These are phyloP conservation scores for Scutellaria minor DNA, from an alignment of 257 asterid species.

Conservation along the genomic window DNA sequence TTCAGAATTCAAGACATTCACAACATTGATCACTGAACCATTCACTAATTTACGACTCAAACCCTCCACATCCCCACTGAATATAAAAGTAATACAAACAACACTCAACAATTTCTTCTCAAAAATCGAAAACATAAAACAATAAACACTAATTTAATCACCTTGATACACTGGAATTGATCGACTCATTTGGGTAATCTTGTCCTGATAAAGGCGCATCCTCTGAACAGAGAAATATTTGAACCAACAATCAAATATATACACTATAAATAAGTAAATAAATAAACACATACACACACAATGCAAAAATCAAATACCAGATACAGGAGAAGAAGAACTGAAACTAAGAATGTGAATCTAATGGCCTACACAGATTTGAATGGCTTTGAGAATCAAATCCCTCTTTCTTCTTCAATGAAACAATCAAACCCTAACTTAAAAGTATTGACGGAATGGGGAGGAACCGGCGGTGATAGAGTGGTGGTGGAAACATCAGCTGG, in stretches of 20 bases:
- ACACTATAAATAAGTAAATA: neutral
- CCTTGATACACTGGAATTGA: slow-evolving; percentile 40
- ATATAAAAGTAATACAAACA: neutral
- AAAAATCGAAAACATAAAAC: neutral
- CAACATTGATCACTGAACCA: slow-evolving; percentile 33
- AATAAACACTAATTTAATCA: slow-evolving; percentile 23
- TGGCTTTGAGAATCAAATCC: too few relatives aligned
- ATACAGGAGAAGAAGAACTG: slow-evolving; percentile 31
- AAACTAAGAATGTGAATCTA: too few relatives aligned
- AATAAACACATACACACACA: neutral
- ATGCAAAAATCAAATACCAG: slow-evolving; percentile 37
- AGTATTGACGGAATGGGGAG: too few relatives aligned
- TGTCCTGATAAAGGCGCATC: slow-evolving; percentile 39
- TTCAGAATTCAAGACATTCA: slow-evolving; percentile 25
- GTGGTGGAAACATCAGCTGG: too few relatives aligned
- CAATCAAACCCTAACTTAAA: too few relatives aligned
- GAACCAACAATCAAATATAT: neutral
- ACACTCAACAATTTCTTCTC: neutral
- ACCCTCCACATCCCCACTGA: slow-evolving; percentile 41
- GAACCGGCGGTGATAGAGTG: too few relatives aligned
- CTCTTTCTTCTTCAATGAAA: too few relatives aligned
- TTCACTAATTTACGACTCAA: slow-evolving; percentile 37
- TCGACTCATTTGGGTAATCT: slow-evolving; percentile 34
- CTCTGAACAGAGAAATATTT: slow-evolving; percentile 45
- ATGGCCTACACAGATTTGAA: too few relatives aligned